Percentiles rank a stretch among this genome's conserved stretches.
phyloP scores from a whole-genome alignment of 2,329 filamentous ascomycete species.

The Pseudocercospora crystallina region DNA sequence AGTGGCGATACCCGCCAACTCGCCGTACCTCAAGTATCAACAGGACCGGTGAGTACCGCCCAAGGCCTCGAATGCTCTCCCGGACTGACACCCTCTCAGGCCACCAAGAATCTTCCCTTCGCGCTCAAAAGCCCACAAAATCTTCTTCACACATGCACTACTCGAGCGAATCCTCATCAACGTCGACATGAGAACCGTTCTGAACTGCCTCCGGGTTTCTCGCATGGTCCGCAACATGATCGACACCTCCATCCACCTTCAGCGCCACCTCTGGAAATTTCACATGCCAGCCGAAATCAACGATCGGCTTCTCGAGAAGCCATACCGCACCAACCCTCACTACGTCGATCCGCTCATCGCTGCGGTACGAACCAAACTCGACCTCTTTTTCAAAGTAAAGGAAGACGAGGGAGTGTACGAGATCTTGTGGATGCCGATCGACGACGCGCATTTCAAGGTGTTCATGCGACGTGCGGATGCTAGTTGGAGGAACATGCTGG shows the following conservation, averaged over 20 bases:
- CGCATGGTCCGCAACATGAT: background rate
- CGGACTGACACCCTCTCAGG: too few relatives aligned
- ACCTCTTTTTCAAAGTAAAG: slow-evolving; percentile 1
- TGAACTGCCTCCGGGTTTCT: slow-evolving; percentile 1
- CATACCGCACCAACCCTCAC: background rate
- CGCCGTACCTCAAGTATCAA: too few relatives aligned
- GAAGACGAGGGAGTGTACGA: background rate
- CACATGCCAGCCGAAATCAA: background rate
- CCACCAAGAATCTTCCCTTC: too few relatives aligned
- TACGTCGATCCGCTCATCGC: slow-evolving; percentile 3
- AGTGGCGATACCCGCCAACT: too few relatives aligned
- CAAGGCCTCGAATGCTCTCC: too few relatives aligned
- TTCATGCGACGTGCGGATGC: background rate
- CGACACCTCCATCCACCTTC: background rate
- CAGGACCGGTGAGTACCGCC: too few relatives aligned
- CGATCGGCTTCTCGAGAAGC: background rate
- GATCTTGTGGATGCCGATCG: background rate
- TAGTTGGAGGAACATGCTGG: slow-evolving; percentile 7
- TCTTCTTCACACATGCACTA: background rate
- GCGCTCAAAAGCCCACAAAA: background rate
- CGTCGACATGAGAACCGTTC: slow-evolving; percentile 3
- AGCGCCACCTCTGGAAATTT: slow-evolving; percentile 7
- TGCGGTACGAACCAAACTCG: background rate
- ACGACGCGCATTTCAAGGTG: background rate
- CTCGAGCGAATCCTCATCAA: background rate